Percentiles rank a stretch among this genome's conserved stretches.
phyloP scores from a whole-genome alignment of 2,329 filamentous ascomycete genomes.

The Cordyceps fumosorosea region DNA sequence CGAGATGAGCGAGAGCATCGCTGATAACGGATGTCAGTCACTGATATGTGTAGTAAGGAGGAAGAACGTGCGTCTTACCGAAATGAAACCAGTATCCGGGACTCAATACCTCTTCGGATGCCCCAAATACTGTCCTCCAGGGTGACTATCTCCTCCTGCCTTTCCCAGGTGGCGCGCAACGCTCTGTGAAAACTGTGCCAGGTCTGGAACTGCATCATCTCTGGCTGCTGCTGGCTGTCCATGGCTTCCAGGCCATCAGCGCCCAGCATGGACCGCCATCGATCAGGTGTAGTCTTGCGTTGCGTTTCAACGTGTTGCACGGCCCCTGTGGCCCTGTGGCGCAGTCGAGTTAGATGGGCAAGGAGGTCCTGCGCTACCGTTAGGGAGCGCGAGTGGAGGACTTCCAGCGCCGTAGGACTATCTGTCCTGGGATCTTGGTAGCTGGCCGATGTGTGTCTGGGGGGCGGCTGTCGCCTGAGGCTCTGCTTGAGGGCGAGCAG shows the following conservation, averaged over 20 bases:
- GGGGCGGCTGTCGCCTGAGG: neutral
- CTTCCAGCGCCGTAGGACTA: neutral
- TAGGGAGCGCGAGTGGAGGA: neutral
- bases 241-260: neutral
- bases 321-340: neutral
- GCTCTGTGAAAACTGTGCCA: neutral
- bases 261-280: neutral
- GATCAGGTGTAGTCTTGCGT: neutral
- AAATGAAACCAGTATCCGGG: neutral
- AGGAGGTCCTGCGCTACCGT: neutral
- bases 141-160: neutral
- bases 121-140: neutral
- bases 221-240: neutral
- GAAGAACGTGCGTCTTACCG: neutral
- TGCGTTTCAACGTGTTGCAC: neutral
- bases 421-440: neutral
- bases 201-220: neutral
- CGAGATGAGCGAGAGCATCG: neutral
- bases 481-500: conserved; percentile 1
- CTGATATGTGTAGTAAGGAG: neutral
- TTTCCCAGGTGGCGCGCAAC: neutral
- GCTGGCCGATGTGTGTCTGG: neutral
- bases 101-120: neutral
- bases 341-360: neutral
- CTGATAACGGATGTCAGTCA: neutral